Evolutionary conservation across 1,139 yeast genomes (phyloP).

Genomic region (Zygosaccharomyces pseudobailii): DNA sequence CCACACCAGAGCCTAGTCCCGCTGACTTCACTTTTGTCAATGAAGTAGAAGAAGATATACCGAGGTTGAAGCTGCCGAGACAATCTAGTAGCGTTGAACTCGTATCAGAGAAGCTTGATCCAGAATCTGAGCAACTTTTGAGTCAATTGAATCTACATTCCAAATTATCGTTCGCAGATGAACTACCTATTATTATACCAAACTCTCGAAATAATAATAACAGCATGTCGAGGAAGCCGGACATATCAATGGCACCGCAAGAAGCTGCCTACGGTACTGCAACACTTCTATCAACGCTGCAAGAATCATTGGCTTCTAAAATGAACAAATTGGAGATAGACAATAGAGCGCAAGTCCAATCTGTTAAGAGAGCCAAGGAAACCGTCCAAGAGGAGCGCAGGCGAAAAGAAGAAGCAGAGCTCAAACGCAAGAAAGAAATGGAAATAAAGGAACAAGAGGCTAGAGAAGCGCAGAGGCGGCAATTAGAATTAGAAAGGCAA

Average conservation of each 20-base stretch:
- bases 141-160: constrained; percentile 12
- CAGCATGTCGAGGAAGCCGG: not conserved
- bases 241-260: not conserved
- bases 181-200: not conserved
- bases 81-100: not conserved
- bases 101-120: constrained; percentile 9
- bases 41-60: constrained; percentile 19
- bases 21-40: constrained; percentile 16
- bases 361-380: constrained; percentile 11
- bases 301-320: constrained; percentile 7
- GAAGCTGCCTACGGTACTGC: constrained; percentile 3
- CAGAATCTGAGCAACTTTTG: constrained; percentile 12
- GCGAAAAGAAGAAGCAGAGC: constrained; percentile 15
- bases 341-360: constrained; percentile 14
- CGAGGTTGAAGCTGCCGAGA: constrained; percentile 18
- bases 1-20: constrained; percentile 11
- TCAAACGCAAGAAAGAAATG: constrained; percentile 13
- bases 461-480: constrained; percentile 11
- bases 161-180: constrained; percentile 7
- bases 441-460: constrained; percentile 13
- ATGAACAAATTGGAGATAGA: constrained; percentile 10
- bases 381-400: constrained; percentile 17
- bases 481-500: constrained; percentile 11
- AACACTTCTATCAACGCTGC: constrained; percentile 6
- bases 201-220: not conserved